Evolutionary conservation across 2,329 filamentous ascomycete genomes (phyloP).

Genomic region (Falciphora oryzae): DNA sequence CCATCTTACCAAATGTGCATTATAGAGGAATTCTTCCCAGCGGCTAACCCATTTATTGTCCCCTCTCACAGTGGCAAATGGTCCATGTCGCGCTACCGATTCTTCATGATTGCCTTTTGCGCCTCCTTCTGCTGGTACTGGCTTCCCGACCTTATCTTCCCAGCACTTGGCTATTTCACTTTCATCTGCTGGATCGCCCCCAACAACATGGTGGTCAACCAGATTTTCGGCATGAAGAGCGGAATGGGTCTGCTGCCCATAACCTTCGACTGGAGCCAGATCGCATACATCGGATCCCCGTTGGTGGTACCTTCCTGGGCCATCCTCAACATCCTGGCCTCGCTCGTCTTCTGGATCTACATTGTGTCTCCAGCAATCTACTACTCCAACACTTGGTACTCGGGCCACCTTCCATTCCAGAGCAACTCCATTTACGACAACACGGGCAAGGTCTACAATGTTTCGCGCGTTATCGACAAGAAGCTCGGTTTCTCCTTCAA

Average conservation of each 20-base stretch:
- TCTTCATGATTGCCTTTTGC: slow-evolving; percentile 42
- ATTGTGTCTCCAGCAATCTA: slow-evolving; percentile 38
- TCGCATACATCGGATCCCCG: slow-evolving; percentile 45
- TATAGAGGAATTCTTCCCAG: not conserved
- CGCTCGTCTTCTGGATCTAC: slow-evolving; percentile 41
- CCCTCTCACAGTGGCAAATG: slow-evolving; percentile 24
- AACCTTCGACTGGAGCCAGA: slow-evolving; percentile 60
- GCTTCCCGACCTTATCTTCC: slow-evolving; percentile 58
- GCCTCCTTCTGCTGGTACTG: slow-evolving; percentile 51
- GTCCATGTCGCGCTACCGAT: slow-evolving; percentile 36
- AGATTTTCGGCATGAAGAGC: slow-evolving; percentile 57
- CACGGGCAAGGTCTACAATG: slow-evolving; percentile 42
- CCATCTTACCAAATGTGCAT: not conserved
- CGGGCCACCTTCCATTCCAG: slow-evolving; percentile 46
- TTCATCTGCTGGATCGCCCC: slow-evolving; percentile 59
- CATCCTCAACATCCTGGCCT: slow-evolving; percentile 41
- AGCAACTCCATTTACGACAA: slow-evolving; percentile 50
- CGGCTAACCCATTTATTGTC: not conserved
- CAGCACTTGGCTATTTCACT: slow-evolving; percentile 54
- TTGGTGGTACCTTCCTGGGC: slow-evolving; percentile 37
- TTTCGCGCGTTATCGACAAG: slow-evolving; percentile 39
- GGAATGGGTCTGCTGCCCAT: slow-evolving; percentile 58
- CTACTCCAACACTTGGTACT: slow-evolving; percentile 44
- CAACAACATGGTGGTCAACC: slow-evolving; percentile 55
- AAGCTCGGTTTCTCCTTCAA: slow-evolving; percentile 36